phyloP scores from a whole-genome alignment of 1,139 yeast genomes.

The Diutina siamensis region DNA sequence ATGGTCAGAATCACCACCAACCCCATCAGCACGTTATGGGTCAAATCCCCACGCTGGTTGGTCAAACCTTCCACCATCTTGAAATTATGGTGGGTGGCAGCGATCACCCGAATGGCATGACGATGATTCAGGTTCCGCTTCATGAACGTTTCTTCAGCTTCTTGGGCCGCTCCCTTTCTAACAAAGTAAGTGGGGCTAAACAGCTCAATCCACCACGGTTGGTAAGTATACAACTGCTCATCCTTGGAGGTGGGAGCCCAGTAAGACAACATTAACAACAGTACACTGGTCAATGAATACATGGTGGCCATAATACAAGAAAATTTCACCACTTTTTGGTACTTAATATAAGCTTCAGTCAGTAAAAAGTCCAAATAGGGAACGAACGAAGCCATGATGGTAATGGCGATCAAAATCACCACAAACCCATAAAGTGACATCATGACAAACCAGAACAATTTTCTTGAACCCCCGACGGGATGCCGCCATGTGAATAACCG shows the following conservation, averaged over 20 bases:
- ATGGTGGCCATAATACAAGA: not conserved
- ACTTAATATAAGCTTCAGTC: not conserved
- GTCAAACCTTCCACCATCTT: conserved; percentile 33
- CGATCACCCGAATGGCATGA: conserved; percentile 39
- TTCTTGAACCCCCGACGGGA: conserved; percentile 59
- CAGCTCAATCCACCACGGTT: conserved; percentile 72
- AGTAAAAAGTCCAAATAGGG: conserved; percentile 49
- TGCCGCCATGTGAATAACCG: conserved; percentile 76
- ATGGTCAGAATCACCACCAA: conserved; percentile 41
- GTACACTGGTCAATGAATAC: not conserved
- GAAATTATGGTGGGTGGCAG: conserved; percentile 34
- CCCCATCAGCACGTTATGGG: conserved; percentile 36
- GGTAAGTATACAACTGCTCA: conserved; percentile 46
- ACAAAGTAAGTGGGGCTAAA: conserved; percentile 47
- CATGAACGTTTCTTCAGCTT: conserved; percentile 42
- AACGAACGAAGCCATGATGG: conserved; percentile 52
- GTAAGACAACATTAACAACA: conserved; percentile 14
- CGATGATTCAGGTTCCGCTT: conserved; percentile 37
- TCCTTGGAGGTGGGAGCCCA: conserved; percentile 48
- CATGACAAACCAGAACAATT: conserved; percentile 45
- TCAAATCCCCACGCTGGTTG: conserved; percentile 33
- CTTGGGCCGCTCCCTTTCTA: conserved; percentile 31
- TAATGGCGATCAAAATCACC: conserved; percentile 35
- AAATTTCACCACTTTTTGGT: conserved; percentile 7
- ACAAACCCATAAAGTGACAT: conserved; percentile 41